Percentiles rank a stretch among this genome's conserved stretches.
Evolutionary conservation across 1,284 basidiomycete genomes (phyloP).

Genomic region (Ustilago esculenta): DNA sequence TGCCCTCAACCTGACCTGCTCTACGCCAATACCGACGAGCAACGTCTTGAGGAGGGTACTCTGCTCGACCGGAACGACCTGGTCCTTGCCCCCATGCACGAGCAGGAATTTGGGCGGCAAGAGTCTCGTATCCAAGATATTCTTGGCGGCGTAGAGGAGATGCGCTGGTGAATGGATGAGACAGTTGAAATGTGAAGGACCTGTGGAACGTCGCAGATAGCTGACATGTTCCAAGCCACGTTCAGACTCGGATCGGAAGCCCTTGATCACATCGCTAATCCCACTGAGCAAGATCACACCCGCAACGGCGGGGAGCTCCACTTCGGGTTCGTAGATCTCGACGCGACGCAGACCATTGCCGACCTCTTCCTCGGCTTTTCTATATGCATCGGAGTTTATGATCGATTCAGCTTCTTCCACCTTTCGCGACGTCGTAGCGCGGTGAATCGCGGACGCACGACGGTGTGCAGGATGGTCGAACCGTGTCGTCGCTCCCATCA

Average conservation of each 20-base stretch:
- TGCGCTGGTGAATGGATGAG: constrained; percentile 68
- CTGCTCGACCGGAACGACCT: constrained; percentile 66
- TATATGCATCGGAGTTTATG: constrained; percentile 26
- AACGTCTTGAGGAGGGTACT: constrained; percentile 67
- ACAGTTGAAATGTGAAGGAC: constrained; percentile 67
- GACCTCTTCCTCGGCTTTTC: constrained; percentile 48
- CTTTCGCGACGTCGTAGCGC: constrained; percentile 23
- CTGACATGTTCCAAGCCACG: constrained; percentile 68
- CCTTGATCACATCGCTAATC: constrained; percentile 68
- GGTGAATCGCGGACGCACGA: no score
- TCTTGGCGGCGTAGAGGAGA: constrained; percentile 67
- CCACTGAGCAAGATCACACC: constrained; percentile 68
- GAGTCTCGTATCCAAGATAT: constrained; percentile 65
- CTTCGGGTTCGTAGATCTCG: constrained; percentile 66
- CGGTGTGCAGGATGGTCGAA: constrained; percentile 3
- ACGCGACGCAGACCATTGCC: constrained; percentile 63
- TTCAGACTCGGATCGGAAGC: constrained; percentile 65
- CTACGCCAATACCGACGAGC: constrained; percentile 67
- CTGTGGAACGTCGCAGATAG: constrained; percentile 65
- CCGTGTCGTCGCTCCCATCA: constrained; percentile 34
- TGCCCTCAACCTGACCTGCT: constrained; percentile 64
- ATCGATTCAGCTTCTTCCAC: constrained; percentile 33
- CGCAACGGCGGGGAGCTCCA: constrained; percentile 64
- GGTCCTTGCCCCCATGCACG: constrained; percentile 68
- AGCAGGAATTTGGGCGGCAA: constrained; percentile 67